phyloP scores from a whole-genome alignment of 306 rosid species.

The Herpetospermum pedunculosum region DNA sequence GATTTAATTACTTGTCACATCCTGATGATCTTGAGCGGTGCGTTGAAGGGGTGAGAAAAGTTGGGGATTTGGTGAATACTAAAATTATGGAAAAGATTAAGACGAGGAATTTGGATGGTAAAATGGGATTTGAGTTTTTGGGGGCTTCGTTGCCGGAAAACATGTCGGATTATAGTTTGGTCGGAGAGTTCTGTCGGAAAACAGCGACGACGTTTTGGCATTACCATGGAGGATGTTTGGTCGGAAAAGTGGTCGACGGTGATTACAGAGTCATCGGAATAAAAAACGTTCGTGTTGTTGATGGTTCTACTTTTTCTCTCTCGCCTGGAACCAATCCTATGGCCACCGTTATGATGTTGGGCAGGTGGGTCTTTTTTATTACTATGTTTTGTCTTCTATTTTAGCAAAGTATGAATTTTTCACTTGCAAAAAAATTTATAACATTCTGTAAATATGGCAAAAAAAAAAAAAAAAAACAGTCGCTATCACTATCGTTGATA shows the following conservation, averaged over 20 bases:
- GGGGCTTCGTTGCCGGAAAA: not conserved
- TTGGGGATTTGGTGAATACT: not conserved
- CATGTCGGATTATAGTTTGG: not conserved
- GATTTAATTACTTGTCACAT: conserved; percentile 4
- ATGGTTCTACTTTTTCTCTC: not conserved
- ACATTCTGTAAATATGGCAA: too few species aligned
- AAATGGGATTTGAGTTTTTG: not conserved
- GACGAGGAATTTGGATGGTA: not conserved
- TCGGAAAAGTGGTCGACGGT: conserved; percentile 6
- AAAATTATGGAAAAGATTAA: not conserved
- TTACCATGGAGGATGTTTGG: conserved; percentile 10
- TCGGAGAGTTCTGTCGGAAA: not conserved
- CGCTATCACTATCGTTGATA: too few species aligned
- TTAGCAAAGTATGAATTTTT: not conserved
- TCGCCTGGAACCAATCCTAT: conserved; percentile 7
- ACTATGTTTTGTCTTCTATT: not conserved
- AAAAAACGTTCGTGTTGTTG: not conserved
- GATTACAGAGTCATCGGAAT: not conserved
- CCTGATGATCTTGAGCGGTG: not conserved
- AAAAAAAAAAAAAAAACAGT: too few species aligned
- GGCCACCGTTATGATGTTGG: conserved; percentile 10
- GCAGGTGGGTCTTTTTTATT: not conserved
- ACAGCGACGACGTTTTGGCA: conserved; percentile 6
- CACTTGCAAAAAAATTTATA: too few species aligned
- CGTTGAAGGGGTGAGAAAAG: not conserved